Evolutionary conservation across 2,329 filamentous ascomycete genomes (phyloP).

Genomic region (Stachybotrys chlorohalonatus): DNA sequence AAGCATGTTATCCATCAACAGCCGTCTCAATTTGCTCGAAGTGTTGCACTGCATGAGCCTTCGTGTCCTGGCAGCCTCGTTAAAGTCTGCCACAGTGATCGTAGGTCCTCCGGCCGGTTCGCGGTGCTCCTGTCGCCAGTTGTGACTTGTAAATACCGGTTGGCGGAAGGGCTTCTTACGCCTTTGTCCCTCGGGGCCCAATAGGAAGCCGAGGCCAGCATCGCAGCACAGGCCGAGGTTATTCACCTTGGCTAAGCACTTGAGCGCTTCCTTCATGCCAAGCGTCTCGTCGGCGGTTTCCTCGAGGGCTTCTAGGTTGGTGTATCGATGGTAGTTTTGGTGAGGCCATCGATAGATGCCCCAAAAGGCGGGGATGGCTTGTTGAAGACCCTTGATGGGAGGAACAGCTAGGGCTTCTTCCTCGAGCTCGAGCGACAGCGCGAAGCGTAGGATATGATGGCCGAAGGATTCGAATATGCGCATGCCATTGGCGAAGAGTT

Average conservation of each 20-base stretch:
- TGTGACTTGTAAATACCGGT: slow-evolving; percentile 24
- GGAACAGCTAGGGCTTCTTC: slow-evolving; percentile 40
- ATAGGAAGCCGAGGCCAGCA: slow-evolving; percentile 58
- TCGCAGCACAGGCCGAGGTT: slow-evolving; percentile 62
- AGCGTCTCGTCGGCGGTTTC: slow-evolving; percentile 53
- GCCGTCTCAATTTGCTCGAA: slow-evolving; percentile 18
- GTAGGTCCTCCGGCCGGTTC: slow-evolving; percentile 7
- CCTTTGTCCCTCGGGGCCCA: slow-evolving; percentile 44
- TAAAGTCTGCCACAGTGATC: slow-evolving; percentile 15
- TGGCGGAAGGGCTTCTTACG: slow-evolving; percentile 28
- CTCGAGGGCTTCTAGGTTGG: slow-evolving; percentile 50
- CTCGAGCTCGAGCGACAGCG: slow-evolving; percentile 60
- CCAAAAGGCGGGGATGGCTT: slow-evolving; percentile 50
- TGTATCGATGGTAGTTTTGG: slow-evolving; percentile 48
- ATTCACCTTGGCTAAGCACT: slow-evolving; percentile 41
- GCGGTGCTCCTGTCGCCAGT: slow-evolving; percentile 12
- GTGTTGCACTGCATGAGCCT: slow-evolving; percentile 13
- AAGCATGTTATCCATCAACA: slow-evolving; percentile 26
- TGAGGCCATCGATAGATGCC: slow-evolving; percentile 58
- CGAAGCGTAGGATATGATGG: slow-evolving; percentile 51
- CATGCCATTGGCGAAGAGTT: slow-evolving; percentile 39
- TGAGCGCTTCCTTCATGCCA: slow-evolving; percentile 52
- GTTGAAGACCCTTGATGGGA: slow-evolving; percentile 45
- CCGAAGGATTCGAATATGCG: slow-evolving; percentile 54
- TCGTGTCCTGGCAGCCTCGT: slow-evolving; percentile 10